Evolutionary conservation across 2,329 filamentous ascomycete species (phyloP).

Genomic region (Rasamsonia emersonii): DNA sequence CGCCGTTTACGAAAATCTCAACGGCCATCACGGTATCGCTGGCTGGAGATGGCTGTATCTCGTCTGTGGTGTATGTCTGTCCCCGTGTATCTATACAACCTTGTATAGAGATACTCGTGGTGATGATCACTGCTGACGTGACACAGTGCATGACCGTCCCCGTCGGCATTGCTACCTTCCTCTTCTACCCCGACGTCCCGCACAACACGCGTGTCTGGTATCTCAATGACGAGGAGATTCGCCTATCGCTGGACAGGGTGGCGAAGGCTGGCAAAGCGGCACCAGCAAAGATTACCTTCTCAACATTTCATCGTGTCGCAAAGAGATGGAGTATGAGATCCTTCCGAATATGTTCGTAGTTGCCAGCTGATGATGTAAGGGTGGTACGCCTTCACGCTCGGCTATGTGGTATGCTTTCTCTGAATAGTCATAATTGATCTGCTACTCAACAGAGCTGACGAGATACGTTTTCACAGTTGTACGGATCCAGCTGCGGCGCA

Average conservation of each 20-base stretch:
- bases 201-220: constrained; percentile 38
- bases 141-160: constrained; percentile 35
- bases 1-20: constrained; percentile 18
- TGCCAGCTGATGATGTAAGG: too few relatives aligned
- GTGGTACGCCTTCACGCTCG: too few relatives aligned
- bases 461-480: constrained; percentile 13
- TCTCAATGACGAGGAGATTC: constrained; percentile 28
- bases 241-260: constrained; percentile 37
- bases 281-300: constrained; percentile 14
- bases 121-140: too few relatives aligned
- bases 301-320: constrained; percentile 11
- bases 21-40: constrained; percentile 20
- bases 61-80: constrained; percentile 11
- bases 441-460: too few relatives aligned
- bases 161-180: constrained; percentile 37
- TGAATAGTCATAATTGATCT: too few relatives aligned
- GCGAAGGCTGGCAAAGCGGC: constrained; percentile 30
- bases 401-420: too few relatives aligned
- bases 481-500: constrained; percentile 20
- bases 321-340: constrained; percentile 2
- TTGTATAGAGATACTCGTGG: not conserved
- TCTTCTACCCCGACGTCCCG: constrained; percentile 36
- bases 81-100: too few relatives aligned
- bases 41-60: constrained; percentile 29
- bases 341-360: too few relatives aligned